A percentile compares a stretch with the other conserved stretches of the same genome.
phyloP scores from a whole-genome alignment of 257 asterid species.

The Solanum chiquidenum region DNA sequence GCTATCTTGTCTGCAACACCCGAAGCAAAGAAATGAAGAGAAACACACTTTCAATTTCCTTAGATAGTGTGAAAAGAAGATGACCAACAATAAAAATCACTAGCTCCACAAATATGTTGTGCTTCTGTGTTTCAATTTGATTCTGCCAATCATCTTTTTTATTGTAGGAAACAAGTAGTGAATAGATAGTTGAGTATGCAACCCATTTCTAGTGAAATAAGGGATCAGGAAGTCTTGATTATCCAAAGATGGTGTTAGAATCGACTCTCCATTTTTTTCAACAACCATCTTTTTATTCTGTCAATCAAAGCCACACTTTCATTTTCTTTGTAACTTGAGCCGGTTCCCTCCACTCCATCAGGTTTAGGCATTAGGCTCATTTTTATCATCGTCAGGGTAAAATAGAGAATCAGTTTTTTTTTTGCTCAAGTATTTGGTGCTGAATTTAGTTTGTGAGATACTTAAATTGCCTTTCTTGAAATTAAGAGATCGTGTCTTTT shows the following conservation, averaged over 20 bases:
- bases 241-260: neutral
- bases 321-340: neutral
- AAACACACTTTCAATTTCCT: neutral
- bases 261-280: neutral
- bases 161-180: neutral
- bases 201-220: neutral
- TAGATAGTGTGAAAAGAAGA: neutral
- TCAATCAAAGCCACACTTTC: neutral
- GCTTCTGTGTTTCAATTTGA: neutral
- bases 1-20: neutral
- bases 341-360: neutral
- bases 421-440: neutral
- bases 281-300: neutral
- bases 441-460: neutral
- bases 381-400: neutral
- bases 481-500: neutral
- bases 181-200: neutral
- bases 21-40: neutral
- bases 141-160: neutral
- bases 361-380: neutral
- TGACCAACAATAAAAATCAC: neutral
- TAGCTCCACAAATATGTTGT: neutral
- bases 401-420: neutral
- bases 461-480: neutral
- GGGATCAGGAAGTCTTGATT: neutral